phyloP scores from a whole-genome alignment of 2,329 filamentous ascomycete genomes.

The Cercospora beticola region DNA sequence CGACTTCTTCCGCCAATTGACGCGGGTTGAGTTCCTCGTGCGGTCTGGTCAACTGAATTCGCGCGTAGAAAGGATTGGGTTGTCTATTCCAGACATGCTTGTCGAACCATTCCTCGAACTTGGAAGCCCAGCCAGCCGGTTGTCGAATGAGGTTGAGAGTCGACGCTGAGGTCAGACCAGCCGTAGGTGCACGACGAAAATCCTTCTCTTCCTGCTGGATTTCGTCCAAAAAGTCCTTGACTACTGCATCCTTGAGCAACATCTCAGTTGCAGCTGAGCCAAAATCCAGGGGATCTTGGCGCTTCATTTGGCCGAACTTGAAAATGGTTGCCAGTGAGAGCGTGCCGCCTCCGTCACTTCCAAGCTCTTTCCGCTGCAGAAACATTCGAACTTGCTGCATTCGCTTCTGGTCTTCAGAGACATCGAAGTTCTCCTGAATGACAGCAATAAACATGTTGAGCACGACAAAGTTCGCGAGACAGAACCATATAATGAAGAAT shows the following conservation, averaged over 20 bases:
- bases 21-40: slow-evolving; percentile 81
- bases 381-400: slow-evolving; percentile 95
- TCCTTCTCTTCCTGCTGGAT: slow-evolving; percentile 37
- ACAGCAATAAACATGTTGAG: slow-evolving; percentile 99
- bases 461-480: slow-evolving; percentile 90
- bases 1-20: slow-evolving; percentile 85
- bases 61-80: slow-evolving; percentile 93
- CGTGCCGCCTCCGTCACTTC: slow-evolving; percentile 64
- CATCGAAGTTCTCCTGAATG: slow-evolving; percentile 98
- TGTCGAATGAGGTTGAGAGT: slow-evolving; percentile 22
- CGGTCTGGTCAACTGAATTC: slow-evolving; percentile 65
- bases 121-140: slow-evolving; percentile 26
- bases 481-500: slow-evolving; percentile 94
- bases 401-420: slow-evolving; percentile 96
- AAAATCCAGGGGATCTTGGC: slow-evolving; percentile 84
- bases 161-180: slow-evolving; percentile 16
- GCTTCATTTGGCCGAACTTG: slow-evolving; percentile 61
- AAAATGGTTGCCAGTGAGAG: slow-evolving; percentile 68
- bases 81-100: slow-evolving; percentile 53
- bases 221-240: slow-evolving; percentile 90
- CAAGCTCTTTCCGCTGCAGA: slow-evolving; percentile 83
- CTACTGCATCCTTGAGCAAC: slow-evolving; percentile 93
- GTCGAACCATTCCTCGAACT: slow-evolving; percentile 29
- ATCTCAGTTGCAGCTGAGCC: slow-evolving; percentile 91
- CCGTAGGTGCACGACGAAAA: slow-evolving; percentile 22